A percentile compares a stretch with the other conserved stretches of the same genome.
Evolutionary conservation across 768 basidiomycete genomes (phyloP).

Genomic region (Piloderma croceum): DNA sequence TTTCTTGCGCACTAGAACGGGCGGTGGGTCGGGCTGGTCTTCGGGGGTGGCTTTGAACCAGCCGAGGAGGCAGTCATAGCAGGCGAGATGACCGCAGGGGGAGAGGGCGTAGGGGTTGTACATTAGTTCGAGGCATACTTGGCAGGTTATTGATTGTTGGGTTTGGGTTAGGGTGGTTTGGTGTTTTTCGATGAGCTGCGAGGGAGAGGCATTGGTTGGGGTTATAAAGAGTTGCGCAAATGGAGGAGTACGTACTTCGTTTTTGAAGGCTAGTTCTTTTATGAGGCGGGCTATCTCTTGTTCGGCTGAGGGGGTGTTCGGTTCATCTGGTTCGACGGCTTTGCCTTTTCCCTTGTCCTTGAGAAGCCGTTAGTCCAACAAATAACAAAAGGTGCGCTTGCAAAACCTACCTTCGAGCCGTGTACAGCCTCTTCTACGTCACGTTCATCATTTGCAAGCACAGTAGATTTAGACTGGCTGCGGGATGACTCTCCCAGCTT

Average conservation of each 20-base stretch:
- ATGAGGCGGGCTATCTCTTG: constrained; percentile 35
- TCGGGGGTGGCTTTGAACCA: constrained; percentile 60
- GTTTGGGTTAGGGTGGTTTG: constrained; percentile 47
- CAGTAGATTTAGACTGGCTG: too few relatives aligned
- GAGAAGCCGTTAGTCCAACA: too few relatives aligned
- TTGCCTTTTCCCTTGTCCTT: neutral
- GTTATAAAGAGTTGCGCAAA: neutral
- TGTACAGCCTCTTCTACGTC: too few relatives aligned
- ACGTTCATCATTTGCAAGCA: too few relatives aligned
- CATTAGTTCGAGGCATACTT: constrained; percentile 74
- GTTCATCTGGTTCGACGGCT: neutral
- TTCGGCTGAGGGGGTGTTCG: neutral
- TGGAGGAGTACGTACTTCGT: constrained; percentile 26
- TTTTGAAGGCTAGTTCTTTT: constrained; percentile 37
- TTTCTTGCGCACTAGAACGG: constrained; percentile 34
- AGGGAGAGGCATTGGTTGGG: too few relatives aligned
- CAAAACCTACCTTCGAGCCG: too few relatives aligned
- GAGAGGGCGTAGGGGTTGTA: constrained; percentile 68
- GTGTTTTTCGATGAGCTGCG: constrained; percentile 49
- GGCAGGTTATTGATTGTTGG: constrained; percentile 64
- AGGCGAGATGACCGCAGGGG: constrained; percentile 72
- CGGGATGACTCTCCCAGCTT: too few relatives aligned
- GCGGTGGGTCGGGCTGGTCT: constrained; percentile 18
- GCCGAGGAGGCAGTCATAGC: constrained; percentile 63
- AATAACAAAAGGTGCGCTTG: too few relatives aligned